These are phyloP conservation scores for Ehretia macrophylla DNA, from an alignment of 257 asterid genomes.

Conservation along the genomic window DNA sequence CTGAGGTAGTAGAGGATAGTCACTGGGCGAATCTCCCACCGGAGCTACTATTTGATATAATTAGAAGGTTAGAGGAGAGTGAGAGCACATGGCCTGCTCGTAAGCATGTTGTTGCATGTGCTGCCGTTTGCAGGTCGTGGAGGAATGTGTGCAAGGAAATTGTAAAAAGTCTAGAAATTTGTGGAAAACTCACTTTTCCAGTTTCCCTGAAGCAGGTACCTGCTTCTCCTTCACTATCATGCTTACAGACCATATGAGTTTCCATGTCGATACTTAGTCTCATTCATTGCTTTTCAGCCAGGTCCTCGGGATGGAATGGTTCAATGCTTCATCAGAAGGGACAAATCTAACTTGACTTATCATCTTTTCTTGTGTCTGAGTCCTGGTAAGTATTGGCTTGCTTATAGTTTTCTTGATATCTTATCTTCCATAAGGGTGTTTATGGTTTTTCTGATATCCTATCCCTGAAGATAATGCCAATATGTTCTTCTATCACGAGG, in stretches of 20 bases:
- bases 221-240: neutral
- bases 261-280: neutral
- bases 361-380: slow-evolving; percentile 60
- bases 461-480: no score
- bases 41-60: slow-evolving; percentile 49
- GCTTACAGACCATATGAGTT: neutral
- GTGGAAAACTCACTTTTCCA: slow-evolving; percentile 56
- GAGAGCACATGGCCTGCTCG: slow-evolving; percentile 57
- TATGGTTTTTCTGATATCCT: no score
- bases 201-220: slow-evolving; percentile 55
- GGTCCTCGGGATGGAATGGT: slow-evolving; percentile 60
- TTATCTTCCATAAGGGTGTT: no score
- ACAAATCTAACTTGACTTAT: slow-evolving; percentile 51
- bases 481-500: no score
- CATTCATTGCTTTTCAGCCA: slow-evolving; percentile 34
- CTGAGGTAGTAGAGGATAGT: slow-evolving; percentile 35
- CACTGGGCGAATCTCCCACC: slow-evolving; percentile 60
- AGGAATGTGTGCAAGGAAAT: slow-evolving; percentile 53
- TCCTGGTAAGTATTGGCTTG: slow-evolving; percentile 44
- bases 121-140: slow-evolving; percentile 56
- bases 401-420: no score
- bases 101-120: slow-evolving; percentile 51
- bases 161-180: slow-evolving; percentile 40
- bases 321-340: slow-evolving; percentile 68
- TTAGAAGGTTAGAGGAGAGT: slow-evolving; percentile 55